These are phyloP conservation scores for Leccinum huronense DNA, from an alignment of 1,284 basidiomycete genomes.

Conservation along the genomic window DNA sequence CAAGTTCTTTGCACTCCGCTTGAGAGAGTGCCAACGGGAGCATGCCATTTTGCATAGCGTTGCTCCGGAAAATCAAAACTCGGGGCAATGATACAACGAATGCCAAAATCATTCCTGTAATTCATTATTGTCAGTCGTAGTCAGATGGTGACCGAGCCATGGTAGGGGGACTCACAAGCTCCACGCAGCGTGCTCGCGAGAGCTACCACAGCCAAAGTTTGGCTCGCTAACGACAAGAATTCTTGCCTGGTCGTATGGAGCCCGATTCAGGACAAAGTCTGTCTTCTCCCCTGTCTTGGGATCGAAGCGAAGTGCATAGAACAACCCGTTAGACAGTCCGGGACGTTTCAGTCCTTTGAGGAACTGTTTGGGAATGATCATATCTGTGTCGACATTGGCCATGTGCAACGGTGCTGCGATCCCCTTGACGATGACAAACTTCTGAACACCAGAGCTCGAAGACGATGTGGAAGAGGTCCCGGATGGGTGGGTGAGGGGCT, in stretches of 20 bases:
- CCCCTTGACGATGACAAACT: conserved; percentile 81
- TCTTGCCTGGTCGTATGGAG: conserved; percentile 78
- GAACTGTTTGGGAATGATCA: conserved; percentile 97
- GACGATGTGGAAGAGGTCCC: conserved; percentile 37
- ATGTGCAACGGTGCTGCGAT: conserved; percentile 86
- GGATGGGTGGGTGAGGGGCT: conserved; percentile 39
- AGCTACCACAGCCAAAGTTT: conserved; percentile 96
- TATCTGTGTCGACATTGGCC: conserved; percentile 94
- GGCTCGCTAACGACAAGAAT: conserved; percentile 87
- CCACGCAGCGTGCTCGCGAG: conserved; percentile 95
- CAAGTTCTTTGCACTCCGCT: conserved; percentile 72
- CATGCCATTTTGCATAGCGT: conserved; percentile 97
- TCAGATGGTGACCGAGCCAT: conserved; percentile 1
- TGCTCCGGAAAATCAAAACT: conserved; percentile 94
- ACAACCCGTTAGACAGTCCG: conserved; percentile 84
- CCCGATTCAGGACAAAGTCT: conserved; percentile 87
- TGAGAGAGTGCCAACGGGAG: conserved; percentile 80
- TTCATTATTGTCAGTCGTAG: conserved; percentile 11
- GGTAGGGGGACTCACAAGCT: conserved; percentile 67
- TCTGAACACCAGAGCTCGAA: conserved; percentile 64
- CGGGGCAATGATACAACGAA: conserved; percentile 88
- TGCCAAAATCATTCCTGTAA: conserved; percentile 89
- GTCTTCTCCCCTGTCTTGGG: conserved; percentile 77
- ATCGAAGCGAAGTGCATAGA: conserved; percentile 83
- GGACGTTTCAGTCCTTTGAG: conserved; percentile 94